Evolutionary conservation across 139 green algal species (phyloP), one percentile per base, ranked within the genome.

Genomic region (Marvania coccoides): DNA sequence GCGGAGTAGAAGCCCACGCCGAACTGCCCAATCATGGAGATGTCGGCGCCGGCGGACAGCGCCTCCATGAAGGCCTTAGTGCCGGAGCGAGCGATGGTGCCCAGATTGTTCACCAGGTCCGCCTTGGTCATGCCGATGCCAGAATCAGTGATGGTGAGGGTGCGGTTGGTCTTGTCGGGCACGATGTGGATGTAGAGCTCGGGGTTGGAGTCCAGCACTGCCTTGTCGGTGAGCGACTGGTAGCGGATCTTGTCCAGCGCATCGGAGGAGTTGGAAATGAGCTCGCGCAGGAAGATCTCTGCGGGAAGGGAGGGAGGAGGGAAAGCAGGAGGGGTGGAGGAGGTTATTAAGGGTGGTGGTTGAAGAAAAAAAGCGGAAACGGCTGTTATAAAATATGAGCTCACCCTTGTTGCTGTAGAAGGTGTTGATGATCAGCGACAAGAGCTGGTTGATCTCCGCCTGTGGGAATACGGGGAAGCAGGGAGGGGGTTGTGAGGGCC

Each of bases 11-110:
- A 99, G 59, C 95, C 95, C 23, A 99, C 95, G 53, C 95, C 95
- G 67, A 99, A 99, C 87, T 99, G 95, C 30, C 95, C 95, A 69
- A 99, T 99, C 95, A 99, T 99, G 63, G 84, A 89, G 35, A 99
- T 91, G 72, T 99, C 95, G 10, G 95, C 95, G 66, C 95, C 95
- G 12, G 95, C 95, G 13, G 85, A 88, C n/a, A 99, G 77, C 4
- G 95, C 95, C 85, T 99, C 93, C 95, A 99, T 99, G 89, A 99
- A 99, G 2, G 88, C 79, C 83, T 98, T 98, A 71, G 95, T 99
- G 63, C 95, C 95, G 13, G 93, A 98, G 58, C 94, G 89, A 1
- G 95, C 95, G 56, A 99, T 99, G 15, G 95, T 99, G 46, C 95
- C 95, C 72, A 99, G 81, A 83, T 99, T 99, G 88, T 99, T 99